Conservation (phyloP, 805 yeast species). For the Candida broadrunensis region DNA sequence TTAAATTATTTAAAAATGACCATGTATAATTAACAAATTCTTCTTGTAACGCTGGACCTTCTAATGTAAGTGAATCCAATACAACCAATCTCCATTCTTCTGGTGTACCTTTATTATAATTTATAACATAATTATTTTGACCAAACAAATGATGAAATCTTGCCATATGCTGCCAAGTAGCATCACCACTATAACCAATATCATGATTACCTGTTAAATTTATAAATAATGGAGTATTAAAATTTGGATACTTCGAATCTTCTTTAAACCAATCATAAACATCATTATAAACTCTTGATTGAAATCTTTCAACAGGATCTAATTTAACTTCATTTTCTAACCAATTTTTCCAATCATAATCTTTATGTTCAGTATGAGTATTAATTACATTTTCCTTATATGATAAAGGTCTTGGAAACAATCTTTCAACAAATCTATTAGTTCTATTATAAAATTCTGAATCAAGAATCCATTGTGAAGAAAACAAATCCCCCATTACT, state of each 20-base stretch:
- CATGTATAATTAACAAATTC: conserved; percentile 66
- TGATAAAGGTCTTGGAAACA: conserved; percentile 57
- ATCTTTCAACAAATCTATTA: conserved; percentile 64
- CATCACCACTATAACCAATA: conserved; percentile 93
- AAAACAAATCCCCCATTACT: conserved; percentile 89
- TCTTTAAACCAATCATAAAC: conserved; percentile 64
- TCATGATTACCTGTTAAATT: conserved; percentile 96
- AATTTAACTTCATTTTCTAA: conserved; percentile 37
- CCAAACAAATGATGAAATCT: conserved; percentile 78
- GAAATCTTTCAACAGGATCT: conserved; percentile 32
- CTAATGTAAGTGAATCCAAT: conserved; percentile 75
- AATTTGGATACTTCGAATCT: conserved; percentile 26
- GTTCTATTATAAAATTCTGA: conserved; percentile 82
- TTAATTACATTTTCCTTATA: conserved; percentile 50
- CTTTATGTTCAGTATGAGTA: conserved; percentile 45
- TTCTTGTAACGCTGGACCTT: conserved; percentile 84
- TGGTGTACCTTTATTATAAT: conserved; percentile 58
- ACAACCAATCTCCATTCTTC: conserved; percentile 90
- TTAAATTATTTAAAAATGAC: conserved; percentile 66
- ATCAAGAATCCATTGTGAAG: conserved; percentile 93
- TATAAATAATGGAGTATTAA: conserved; percentile 63
- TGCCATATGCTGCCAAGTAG: conserved; percentile 86
- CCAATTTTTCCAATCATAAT: conserved; percentile 53
- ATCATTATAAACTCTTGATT: conserved; percentile 45
- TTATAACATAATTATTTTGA: conserved; percentile 77